Conservation (phyloP, 352 stramenopile genomes). For the Pythium phragmitis region DNA sequence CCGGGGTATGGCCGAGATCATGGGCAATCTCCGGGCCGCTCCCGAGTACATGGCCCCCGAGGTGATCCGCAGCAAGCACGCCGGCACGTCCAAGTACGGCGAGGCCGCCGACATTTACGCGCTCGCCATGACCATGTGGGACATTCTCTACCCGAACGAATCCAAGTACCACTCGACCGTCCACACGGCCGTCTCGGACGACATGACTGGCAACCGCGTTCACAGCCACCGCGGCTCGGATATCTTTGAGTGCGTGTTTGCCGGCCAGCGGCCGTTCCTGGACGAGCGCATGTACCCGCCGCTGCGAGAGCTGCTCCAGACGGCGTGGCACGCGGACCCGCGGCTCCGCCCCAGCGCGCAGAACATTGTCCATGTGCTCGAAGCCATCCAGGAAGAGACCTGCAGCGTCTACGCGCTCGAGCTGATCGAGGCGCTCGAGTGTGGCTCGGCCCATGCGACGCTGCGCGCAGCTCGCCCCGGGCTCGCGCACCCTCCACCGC, state of each 20-base stretch:
- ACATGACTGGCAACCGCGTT: not conserved
- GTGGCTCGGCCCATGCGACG: constrained; percentile 6
- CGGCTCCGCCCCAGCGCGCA: constrained; percentile 24
- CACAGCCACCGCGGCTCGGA: constrained; percentile 16
- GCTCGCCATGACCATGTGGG: constrained; percentile 54
- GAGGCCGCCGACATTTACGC: constrained; percentile 52
- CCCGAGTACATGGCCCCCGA: constrained; percentile 63
- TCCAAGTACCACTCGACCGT: constrained; percentile 33
- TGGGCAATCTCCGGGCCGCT: constrained; percentile 33
- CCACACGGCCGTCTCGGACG: not conserved
- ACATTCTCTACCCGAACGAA: constrained; percentile 37
- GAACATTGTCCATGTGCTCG: constrained; percentile 30
- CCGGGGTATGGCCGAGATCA: constrained; percentile 10
- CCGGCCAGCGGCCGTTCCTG: constrained; percentile 30
- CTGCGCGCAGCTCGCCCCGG: not conserved
- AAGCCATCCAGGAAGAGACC: constrained; percentile 32
- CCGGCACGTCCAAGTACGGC: constrained; percentile 30
- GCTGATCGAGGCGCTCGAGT: constrained; percentile 25
- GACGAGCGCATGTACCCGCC: constrained; percentile 22
- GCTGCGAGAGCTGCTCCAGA: constrained; percentile 30
- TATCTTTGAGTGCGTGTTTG: constrained; percentile 35
- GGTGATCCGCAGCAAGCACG: constrained; percentile 37
- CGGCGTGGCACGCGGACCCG: constrained; percentile 31
- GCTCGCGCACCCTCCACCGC: not conserved
- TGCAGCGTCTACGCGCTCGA: constrained; percentile 26